Base-by-base conservation (phyloP, 192 early-diverging fungal genomes). In the Allomyces macrogynus region DNA sequence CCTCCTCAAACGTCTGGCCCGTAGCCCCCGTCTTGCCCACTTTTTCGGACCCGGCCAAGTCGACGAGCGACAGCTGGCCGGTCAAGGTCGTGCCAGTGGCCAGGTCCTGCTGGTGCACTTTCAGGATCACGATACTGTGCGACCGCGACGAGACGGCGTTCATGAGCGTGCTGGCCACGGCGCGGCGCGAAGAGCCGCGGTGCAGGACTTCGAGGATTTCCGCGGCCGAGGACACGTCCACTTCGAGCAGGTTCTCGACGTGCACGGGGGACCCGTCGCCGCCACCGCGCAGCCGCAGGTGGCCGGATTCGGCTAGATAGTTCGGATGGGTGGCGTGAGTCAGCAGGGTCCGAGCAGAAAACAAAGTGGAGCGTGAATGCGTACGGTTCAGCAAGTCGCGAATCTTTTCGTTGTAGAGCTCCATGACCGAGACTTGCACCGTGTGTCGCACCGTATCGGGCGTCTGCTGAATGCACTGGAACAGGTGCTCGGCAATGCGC, bases 391-490 rank as follows among this genome's bases (percentile, higher is more conserved):
- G 79, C 70, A 99, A 72, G 82, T 99, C 96, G 65, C 93, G 82
- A 67, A 99, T 91, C 72, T 88, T 90, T 69, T 99, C 96, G 92
- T 97, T 99, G 78, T 99, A 99, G 69, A 99, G 95, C 84, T 99
- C 96, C 96, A 99, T 97, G 77, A 87, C 97, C n/a, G 92, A 95
- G 5, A 93, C 89, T 70, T 93, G 89, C 67, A 99, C 95, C 23
- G 94, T 97, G 76, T 95, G 97, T 76, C 95, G 93, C 67, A 97
- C 79, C 42, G 88, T 91, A 4, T 86, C 76, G 60, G 96, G 94
- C 18, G 93, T 87, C 23, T 82, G 85, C 77, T 87, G 75, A 70
- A 99, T 99, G 63, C 87, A 87, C n/a, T 78, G 79, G 69, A 99
- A 99, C 62, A 99, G 89, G 71, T 85, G 87, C 72, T 95, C 92